phyloP scores from a whole-genome alignment of 495 filamentous ascomycete genomes.

The Penicillium goetzii region DNA sequence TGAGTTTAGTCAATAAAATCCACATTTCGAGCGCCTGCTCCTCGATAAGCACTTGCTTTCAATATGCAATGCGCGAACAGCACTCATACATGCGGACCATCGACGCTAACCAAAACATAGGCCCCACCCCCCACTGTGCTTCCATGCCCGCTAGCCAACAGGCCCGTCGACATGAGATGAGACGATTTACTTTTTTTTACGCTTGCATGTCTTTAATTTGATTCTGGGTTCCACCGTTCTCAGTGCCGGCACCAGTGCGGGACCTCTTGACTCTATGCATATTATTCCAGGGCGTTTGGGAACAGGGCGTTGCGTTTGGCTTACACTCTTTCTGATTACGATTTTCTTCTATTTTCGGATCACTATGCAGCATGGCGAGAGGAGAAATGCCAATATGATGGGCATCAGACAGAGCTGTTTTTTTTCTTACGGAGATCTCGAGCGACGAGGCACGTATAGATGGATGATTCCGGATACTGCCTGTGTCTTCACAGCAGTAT shows the following conservation, averaged over 20 bases:
- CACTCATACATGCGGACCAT: background rate
- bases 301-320: conserved; percentile 18
- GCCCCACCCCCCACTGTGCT: conserved; percentile 49
- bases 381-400: background rate
- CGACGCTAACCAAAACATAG: conserved; percentile 9
- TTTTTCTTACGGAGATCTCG: background rate
- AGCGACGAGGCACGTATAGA: background rate
- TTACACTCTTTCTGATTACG: conserved; percentile 14
- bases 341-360: conserved; percentile 12
- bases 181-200: background rate
- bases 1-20: conserved; percentile 24
- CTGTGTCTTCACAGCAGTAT: background rate
- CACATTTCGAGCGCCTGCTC: background rate
- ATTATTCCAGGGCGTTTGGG: conserved; percentile 12
- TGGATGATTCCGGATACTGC: background rate
- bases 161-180: background rate
- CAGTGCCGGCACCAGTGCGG: conserved; percentile 25
- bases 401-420: background rate
- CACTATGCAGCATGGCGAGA: background rate
- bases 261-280: conserved; percentile 20
- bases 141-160: conserved; percentile 45
- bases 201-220: background rate
- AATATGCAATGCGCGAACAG: background rate
- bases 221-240: conserved; percentile 2
- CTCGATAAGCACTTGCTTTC: background rate